Evolutionary conservation across 1,284 basidiomycete species (phyloP), one percentile per base, ranked within the genome.

Genomic region (Ceratobasidium papillatum): DNA sequence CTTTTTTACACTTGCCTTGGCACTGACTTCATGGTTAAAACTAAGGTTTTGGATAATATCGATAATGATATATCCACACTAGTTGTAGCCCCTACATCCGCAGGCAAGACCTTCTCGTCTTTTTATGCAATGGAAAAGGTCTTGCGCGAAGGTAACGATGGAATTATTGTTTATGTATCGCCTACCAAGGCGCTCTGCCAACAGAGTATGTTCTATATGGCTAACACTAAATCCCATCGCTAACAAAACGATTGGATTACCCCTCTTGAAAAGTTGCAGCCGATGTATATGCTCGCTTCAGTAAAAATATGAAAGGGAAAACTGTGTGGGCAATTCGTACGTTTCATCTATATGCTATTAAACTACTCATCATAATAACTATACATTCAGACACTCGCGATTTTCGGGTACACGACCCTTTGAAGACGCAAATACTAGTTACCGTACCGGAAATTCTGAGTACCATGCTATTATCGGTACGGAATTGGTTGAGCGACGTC

Each of bases 121-220:
- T 92, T 86, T 79, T 91, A 91, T 76, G 90, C 90, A 0, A 92
- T 92, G 90, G 90, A 91, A 80, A 86, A 87, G 75, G 82, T 90
- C 14, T 80, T 92, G 4, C 82, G 88, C 71, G 83, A 83, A 38
- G 88, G 88, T 0, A 87, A 91, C 78, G 86, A 90, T 61, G 89
- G 88, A 0, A 84, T 91, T 47, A 79, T 92, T 41, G 87, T 92
- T 17, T 72, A 72, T 47, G 86, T 92, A 36, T 90, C 91, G 0
- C 90, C 90, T 0, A 91, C 91, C 1, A 92, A 92, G 79, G 90
- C 91, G 0, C 84, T 91, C 36, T 1, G 90, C 91, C 66, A 85
- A 84, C 59, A 80, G 81, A 62, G 80, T 81, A 52, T n/a, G 69
- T 62, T n/a, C 25, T 12, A 14, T n/a, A 25, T 27, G 4, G n/a